Evolutionary conservation across 2,329 filamentous ascomycete genomes (phyloP).

Genomic region (Malbranchea cinnamomea): DNA sequence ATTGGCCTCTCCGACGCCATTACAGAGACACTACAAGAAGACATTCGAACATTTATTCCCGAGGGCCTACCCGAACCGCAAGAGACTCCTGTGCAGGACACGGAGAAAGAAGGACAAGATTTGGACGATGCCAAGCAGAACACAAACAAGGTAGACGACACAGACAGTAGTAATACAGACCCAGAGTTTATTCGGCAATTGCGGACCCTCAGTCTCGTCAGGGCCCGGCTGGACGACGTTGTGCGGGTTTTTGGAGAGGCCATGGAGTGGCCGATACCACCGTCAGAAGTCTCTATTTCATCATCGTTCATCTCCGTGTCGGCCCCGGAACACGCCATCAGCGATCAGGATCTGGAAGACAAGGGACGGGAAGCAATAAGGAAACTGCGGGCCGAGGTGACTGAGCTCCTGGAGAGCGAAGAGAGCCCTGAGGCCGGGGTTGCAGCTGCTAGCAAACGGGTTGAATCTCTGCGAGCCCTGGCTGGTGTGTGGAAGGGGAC

Average conservation of each 20-base stretch:
- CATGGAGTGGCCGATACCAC: slow-evolving; percentile 87
- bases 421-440: slow-evolving; percentile 51
- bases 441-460: slow-evolving; percentile 50
- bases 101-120: slow-evolving; percentile 4
- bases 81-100: slow-evolving; percentile 5
- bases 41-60: slow-evolving; percentile 59
- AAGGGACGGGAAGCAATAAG: slow-evolving; percentile 72
- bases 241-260: slow-evolving; percentile 87
- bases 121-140: slow-evolving; percentile 4
- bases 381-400: slow-evolving; percentile 54
- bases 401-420: slow-evolving; percentile 45
- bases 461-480: slow-evolving; percentile 64
- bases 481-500: slow-evolving; percentile 88
- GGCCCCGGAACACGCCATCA: slow-evolving; percentile 56
- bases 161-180: slow-evolving; percentile 22
- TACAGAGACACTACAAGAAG: slow-evolving; percentile 53
- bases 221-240: slow-evolving; percentile 70
- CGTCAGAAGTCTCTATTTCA: slow-evolving; percentile 68
- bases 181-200: slow-evolving; percentile 62
- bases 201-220: slow-evolving; percentile 68
- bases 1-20: slow-evolving; percentile 65
- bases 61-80: slow-evolving; percentile 18
- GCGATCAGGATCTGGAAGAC: slow-evolving; percentile 59
- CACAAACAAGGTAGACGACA: slow-evolving; percentile 1
- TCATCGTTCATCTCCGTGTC: slow-evolving; percentile 85